A percentile compares a stretch with the other conserved stretches of the same genome.
Evolutionary conservation across 1,139 yeast genomes (phyloP).

Genomic region (Saccharomyces hybrid): DNA sequence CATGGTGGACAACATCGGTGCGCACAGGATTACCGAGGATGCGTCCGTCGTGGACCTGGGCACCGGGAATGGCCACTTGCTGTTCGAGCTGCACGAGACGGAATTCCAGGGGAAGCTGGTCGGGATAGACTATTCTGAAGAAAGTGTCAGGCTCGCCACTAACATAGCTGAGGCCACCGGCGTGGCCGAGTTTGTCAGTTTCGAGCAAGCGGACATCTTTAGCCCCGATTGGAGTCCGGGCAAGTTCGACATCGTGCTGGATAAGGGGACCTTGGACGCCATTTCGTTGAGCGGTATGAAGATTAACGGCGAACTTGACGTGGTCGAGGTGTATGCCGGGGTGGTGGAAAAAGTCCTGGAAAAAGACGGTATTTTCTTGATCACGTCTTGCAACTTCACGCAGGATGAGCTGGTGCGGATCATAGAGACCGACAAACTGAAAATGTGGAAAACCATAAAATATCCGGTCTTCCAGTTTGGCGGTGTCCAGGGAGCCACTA

Average conservation of each 20-base stretch:
- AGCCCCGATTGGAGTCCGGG: constrained; percentile 29
- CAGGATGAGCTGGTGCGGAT: constrained; percentile 58
- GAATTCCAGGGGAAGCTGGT: constrained; percentile 44
- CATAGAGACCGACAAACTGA: constrained; percentile 40
- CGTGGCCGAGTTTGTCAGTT: constrained; percentile 33
- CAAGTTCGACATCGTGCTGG: constrained; percentile 66
- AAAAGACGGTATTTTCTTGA: constrained; percentile 52
- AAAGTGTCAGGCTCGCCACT: constrained; percentile 66
- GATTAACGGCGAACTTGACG: constrained; percentile 27
- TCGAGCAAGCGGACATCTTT: constrained; percentile 42
- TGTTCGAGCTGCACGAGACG: constrained; percentile 62
- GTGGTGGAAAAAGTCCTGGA: constrained; percentile 54
- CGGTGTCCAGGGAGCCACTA: constrained; percentile 78
- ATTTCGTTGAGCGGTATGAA: constrained; percentile 71
- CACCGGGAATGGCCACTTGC: constrained; percentile 89
- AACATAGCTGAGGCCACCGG: constrained; percentile 44
- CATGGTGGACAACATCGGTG: constrained; percentile 39
- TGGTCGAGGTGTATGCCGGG: constrained; percentile 50
- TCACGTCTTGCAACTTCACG: constrained; percentile 95
- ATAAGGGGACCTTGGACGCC: constrained; percentile 95
- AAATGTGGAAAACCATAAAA: constrained; percentile 53
- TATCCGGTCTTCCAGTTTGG: constrained; percentile 86
- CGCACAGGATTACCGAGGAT: constrained; percentile 24
- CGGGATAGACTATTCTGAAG: constrained; percentile 82
- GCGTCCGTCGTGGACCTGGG: constrained; percentile 69